Conservation (phyloP, 345 rosid genomes). For the Angophora floribunda region DNA sequence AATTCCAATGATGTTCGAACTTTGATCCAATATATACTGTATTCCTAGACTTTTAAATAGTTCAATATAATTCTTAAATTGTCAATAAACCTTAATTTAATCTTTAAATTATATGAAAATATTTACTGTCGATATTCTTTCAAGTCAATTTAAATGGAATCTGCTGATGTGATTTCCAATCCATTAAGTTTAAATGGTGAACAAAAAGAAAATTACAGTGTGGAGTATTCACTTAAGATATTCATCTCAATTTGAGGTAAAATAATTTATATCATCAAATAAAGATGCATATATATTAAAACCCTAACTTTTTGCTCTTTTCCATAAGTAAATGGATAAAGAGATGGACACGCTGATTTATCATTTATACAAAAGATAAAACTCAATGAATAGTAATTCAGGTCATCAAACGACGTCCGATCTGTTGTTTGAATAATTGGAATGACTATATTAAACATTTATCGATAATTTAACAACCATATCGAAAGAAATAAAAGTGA, state of each 20-base stretch:
- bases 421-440: accelerated
- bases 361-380: neutral
- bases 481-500: accelerated
- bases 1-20: neutral
- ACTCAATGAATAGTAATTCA: too few relatives aligned
- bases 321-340: neutral
- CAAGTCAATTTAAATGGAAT: neutral
- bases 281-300: neutral
- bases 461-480: accelerated
- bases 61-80: too few relatives aligned
- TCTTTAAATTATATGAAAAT: accelerated
- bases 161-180: accelerated
- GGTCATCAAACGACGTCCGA: neutral
- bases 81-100: neutral
- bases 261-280: accelerated
- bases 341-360: neutral
- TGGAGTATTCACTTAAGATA: accelerated
- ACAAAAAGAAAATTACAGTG: accelerated
- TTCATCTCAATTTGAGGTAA: too few relatives aligned
- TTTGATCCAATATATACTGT: accelerated
- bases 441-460: accelerated
- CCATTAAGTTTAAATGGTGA: accelerated
- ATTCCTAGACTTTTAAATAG: too few relatives aligned
- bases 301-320: neutral
- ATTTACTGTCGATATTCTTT: accelerated